Evolutionary conservation across 2,329 filamentous ascomycete genomes (phyloP).

Genomic region (Sclerotinia trifoliorum): DNA sequence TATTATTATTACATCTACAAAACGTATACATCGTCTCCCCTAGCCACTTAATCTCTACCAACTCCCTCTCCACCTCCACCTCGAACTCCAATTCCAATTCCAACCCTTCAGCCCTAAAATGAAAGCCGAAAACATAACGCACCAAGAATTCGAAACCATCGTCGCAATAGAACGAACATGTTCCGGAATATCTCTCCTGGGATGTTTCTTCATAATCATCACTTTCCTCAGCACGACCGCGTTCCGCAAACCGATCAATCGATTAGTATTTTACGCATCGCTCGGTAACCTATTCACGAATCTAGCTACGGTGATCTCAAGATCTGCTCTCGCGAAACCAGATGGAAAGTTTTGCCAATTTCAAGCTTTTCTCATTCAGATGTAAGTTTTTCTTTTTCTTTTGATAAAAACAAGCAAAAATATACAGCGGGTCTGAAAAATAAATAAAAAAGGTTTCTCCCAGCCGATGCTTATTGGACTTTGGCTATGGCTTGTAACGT

Average conservation of each 20-base stretch:
- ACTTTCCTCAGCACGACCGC: constrained; percentile 50
- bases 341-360: constrained; percentile 55
- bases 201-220: constrained; percentile 51
- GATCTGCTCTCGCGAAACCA: constrained; percentile 28
- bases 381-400: constrained; percentile 51
- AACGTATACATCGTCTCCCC: not conserved
- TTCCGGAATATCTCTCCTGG: constrained; percentile 52
- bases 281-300: constrained; percentile 57
- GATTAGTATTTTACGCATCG: constrained; percentile 57
- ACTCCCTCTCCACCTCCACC: not conserved
- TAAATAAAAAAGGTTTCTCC: constrained; percentile 66
- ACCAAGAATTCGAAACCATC: not conserved
- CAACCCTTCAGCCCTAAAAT: not conserved
- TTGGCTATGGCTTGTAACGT: constrained; percentile 83
- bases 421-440: not conserved
- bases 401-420: not conserved
- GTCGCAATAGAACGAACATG: constrained; percentile 37
- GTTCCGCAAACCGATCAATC: constrained; percentile 58
- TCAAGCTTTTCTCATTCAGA: constrained; percentile 78
- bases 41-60: too few relatives aligned
- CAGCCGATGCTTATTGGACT: constrained; percentile 73
- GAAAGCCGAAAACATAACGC: not conserved
- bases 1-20: not conserved
- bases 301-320: constrained; percentile 51
- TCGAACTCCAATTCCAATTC: too few relatives aligned